These are phyloP conservation scores for Podospora didyma DNA, from an alignment of 495 filamentous ascomycete genomes.

Conservation along the genomic window DNA sequence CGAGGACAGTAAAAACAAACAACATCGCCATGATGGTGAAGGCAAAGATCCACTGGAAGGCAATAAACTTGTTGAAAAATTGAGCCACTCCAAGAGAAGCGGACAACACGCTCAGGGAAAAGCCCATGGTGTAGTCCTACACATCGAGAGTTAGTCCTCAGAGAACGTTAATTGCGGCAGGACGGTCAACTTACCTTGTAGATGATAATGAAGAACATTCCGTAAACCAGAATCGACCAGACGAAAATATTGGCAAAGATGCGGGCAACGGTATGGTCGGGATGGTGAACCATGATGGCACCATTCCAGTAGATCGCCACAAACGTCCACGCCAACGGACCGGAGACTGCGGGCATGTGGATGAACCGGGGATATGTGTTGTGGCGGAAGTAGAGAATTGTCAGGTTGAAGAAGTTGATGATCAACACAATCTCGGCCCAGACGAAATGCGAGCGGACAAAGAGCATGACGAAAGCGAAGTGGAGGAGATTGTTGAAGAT, in stretches of 20 bases:
- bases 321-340: conserved; percentile 79
- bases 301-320: conserved; percentile 85
- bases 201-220: conserved; percentile 61
- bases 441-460: conserved; percentile 66
- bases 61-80: conserved; percentile 63
- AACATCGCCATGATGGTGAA: conserved; percentile 76
- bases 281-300: conserved; percentile 64
- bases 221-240: conserved; percentile 74
- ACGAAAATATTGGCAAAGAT: conserved; percentile 82
- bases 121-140: conserved; percentile 77
- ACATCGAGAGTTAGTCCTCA: neutral
- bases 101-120: conserved; percentile 66
- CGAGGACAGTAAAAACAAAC: conserved; percentile 57
- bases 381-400: conserved; percentile 75
- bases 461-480: conserved; percentile 76
- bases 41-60: conserved; percentile 88
- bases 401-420: conserved; percentile 76
- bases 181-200: conserved; percentile 48
- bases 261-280: conserved; percentile 53
- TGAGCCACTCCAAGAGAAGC: conserved; percentile 75
- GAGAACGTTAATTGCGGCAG: neutral
- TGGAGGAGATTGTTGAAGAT: conserved; percentile 79
- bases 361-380: conserved; percentile 61
- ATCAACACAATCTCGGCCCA: conserved; percentile 72
- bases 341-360: conserved; percentile 68